Conservation (phyloP, 768 basidiomycete genomes). For the Boletus rubropictus region DNA sequence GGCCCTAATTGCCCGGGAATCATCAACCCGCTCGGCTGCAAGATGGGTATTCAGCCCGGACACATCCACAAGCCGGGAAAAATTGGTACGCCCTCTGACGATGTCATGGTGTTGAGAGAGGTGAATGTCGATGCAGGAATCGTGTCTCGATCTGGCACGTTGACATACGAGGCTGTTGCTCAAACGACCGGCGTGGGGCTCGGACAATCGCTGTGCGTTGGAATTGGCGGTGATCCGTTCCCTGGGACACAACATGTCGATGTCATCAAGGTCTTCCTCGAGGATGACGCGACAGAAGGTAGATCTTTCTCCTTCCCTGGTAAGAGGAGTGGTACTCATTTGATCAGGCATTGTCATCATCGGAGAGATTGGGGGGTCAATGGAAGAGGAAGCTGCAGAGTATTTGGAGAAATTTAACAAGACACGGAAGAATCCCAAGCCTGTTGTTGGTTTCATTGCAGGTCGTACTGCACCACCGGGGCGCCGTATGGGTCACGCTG, state of each 20-base stretch:
- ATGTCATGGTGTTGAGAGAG: background rate
- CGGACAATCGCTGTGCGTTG: constrained; percentile 93
- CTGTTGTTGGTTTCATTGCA: constrained; percentile 96
- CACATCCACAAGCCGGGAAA: constrained; percentile 96
- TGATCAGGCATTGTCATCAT: constrained; percentile 86
- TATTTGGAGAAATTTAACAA: constrained; percentile 93
- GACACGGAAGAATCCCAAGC: constrained; percentile 80
- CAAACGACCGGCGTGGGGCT: constrained; percentile 95
- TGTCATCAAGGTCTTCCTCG: constrained; percentile 92
- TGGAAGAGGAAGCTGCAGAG: constrained; percentile 99
- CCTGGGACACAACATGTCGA: constrained; percentile 94
- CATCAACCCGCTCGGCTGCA: constrained; percentile 95
- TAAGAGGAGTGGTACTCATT: constrained; percentile 2
- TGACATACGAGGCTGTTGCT: constrained; percentile 98
- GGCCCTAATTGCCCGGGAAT: constrained; percentile 99
- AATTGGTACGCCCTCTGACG: constrained; percentile 56
- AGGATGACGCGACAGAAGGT: constrained; percentile 93
- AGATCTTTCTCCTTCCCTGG: background rate
- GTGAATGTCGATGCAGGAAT: constrained; percentile 50
- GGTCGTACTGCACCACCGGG: constrained; percentile 97
- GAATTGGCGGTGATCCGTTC: constrained; percentile 97
- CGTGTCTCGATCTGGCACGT: constrained; percentile 89
- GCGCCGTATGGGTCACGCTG: constrained; percentile 96
- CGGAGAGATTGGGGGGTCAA: constrained; percentile 97
- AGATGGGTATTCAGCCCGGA: constrained; percentile 98